phyloP scores from a whole-genome alignment of 768 basidiomycete species.

The Russula ochroleuca region DNA sequence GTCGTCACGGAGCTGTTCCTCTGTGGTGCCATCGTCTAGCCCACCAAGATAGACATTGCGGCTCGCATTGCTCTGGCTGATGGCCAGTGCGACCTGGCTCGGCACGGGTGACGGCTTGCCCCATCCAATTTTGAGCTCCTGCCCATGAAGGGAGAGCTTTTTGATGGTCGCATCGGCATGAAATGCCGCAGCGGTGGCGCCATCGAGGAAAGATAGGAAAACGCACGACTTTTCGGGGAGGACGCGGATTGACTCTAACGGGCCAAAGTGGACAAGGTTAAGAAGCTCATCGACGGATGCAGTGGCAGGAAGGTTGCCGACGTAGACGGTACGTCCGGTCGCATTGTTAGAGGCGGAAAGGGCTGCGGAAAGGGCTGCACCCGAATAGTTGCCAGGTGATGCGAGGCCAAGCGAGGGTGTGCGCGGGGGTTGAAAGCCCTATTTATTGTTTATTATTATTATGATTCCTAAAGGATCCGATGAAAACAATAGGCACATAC shows the following conservation, averaged over 20 bases:
- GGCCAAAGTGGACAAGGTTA: slow-evolving; percentile 96
- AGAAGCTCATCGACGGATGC: slow-evolving; percentile 97
- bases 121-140: slow-evolving; percentile 99
- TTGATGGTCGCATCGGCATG: slow-evolving; percentile 95
- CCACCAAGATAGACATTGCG: slow-evolving; percentile 96
- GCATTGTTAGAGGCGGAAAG: slow-evolving; percentile 55
- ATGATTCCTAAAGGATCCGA: slow-evolving; percentile 3
- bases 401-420: slow-evolving; percentile 64
- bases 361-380: slow-evolving; percentile 70
- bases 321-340: slow-evolving; percentile 88
- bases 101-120: slow-evolving; percentile 92
- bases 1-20: slow-evolving; percentile 89
- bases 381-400: slow-evolving; percentile 70
- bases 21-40: slow-evolving; percentile 83
- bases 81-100: slow-evolving; percentile 78
- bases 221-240: slow-evolving; percentile 96
- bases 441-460: slow-evolving; percentile 19
- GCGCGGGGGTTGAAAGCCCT: slow-evolving; percentile 53
- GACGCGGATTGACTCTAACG: slow-evolving; percentile 90
- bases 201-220: slow-evolving; percentile 96
- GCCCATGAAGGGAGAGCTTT: slow-evolving; percentile 87
- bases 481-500: slow-evolving; percentile 36
- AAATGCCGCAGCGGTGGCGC: slow-evolving; percentile 89
- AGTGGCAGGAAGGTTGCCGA: slow-evolving; percentile 91
- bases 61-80: slow-evolving; percentile 88